Base-by-base conservation (phyloP, 2,329 filamentous ascomycete species). In the Didymella keratinophila region DNA sequence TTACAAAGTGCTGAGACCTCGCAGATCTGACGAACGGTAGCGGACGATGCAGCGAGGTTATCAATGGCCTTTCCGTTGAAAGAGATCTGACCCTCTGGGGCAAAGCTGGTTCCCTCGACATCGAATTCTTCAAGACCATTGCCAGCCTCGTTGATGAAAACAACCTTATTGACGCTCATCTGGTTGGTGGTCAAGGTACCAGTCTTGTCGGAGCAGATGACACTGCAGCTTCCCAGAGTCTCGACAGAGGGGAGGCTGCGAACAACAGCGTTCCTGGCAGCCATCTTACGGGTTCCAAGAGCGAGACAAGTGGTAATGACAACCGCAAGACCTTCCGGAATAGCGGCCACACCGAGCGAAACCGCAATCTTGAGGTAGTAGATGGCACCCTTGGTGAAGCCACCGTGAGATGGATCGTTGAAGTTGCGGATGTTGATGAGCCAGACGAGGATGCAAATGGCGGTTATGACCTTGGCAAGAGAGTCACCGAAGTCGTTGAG, bases 341-440 rank as follows among this genome's bases (percentile, higher is more conserved):
- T 99, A 66, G 96, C 95, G 45, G 95, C 95, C 41, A 99, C 95
- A 78, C 95, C 96, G 36, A 99, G 90, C 48, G 95, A 99, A 41
- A 99, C 96, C 41, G 95, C 95, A 75, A 99, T 99, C 84, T 99
- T 99, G 71, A 99, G 87, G 79, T 99, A 99, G 84, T 99, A 99
- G 73, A 99, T 98, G 59, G 95, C 95, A 60, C 95, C 95, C 83
- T 98, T 99, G 64, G 92, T 86, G 89, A 93, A 97, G 78, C 87
- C 90, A 70, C 95, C 95, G 70, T 97, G 94, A 65, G 91, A 90
- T 27, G 93, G 92, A 72, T 99, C 95, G 73, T 87, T 95, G 84
- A 99, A 99, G 82, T 99, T 92, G 72, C 92, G 89, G 68, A 98
- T 92, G 81, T 99, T 99, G 84, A 99, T 99, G 60, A 98, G 83